Percentiles rank a stretch among this genome's conserved stretches.
Conservation (phyloP, 495 filamentous ascomycete genomes). For the Talaromyces proteolyticus region DNA sequence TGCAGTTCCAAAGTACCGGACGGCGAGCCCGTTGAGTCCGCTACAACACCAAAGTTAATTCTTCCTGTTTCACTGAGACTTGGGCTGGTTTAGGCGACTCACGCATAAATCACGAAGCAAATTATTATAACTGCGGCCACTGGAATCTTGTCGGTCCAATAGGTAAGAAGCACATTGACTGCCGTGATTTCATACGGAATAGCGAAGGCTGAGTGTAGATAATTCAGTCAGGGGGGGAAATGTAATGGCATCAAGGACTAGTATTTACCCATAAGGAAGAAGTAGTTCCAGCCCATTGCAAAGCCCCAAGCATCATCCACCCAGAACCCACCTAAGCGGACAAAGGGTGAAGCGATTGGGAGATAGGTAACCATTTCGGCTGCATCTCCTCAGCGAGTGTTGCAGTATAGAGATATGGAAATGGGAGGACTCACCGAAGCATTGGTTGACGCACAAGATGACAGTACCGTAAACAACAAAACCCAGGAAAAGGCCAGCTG, state of each 20-base stretch:
- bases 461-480: slow-evolving; percentile 44
- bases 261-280: slow-evolving; percentile 24
- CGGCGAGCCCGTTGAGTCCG: slow-evolving; percentile 35
- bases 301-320: slow-evolving; percentile 60
- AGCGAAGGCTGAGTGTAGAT: slow-evolving; percentile 22
- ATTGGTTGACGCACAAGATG: slow-evolving; percentile 26
- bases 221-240: neutral
- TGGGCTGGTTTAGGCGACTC: slow-evolving; percentile 9
- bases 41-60: slow-evolving; percentile 8
- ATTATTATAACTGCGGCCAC: slow-evolving; percentile 32
- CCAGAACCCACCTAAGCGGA: slow-evolving; percentile 71
- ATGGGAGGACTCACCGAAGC: slow-evolving; percentile 35
- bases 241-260: neutral
- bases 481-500: slow-evolving; percentile 65
- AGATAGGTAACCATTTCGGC: slow-evolving; percentile 75
- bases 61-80: neutral
- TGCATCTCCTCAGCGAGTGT: neutral
- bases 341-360: slow-evolving; percentile 71
- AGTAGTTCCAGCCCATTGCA: slow-evolving; percentile 62
- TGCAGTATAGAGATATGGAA: neutral
- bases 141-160: slow-evolving; percentile 38
- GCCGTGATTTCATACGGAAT: slow-evolving; percentile 51
- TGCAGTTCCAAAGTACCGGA: slow-evolving; percentile 38
- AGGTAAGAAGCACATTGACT: slow-evolving; percentile 39
- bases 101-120: slow-evolving; percentile 54